Percentiles rank a stretch among this genome's conserved stretches.
These are phyloP conservation scores for Sarocladiaceae sp. DNA, from an alignment of 2,329 filamentous ascomycete genomes.

Conservation along the genomic window DNA sequence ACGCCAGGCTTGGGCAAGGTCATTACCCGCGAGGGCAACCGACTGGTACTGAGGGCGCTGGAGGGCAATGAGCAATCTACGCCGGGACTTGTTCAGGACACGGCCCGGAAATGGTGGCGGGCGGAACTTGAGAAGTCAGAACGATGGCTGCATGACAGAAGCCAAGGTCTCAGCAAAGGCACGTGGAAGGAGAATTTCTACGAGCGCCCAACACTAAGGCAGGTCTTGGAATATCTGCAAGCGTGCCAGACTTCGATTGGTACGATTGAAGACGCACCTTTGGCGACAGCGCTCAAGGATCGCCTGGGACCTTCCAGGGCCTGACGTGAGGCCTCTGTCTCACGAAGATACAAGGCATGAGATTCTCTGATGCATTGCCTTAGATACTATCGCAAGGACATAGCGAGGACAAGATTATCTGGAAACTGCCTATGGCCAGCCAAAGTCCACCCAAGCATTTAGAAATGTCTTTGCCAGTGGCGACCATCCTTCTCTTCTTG, in stretches of 20 bases:
- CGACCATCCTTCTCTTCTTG: neutral
- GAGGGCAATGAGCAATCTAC: conserved; percentile 26
- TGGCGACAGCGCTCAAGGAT: too few species aligned
- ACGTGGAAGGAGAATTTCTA: conserved; percentile 46
- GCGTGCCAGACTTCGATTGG: neutral
- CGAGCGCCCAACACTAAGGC: conserved; percentile 37
- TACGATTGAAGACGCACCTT: too few species aligned
- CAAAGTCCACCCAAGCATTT: too few species aligned
- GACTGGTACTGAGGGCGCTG: conserved; percentile 35
- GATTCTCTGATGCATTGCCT: too few species aligned
- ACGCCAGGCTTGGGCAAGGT: conserved; percentile 36
- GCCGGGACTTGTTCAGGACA: conserved; percentile 27
- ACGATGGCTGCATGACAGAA: conserved; percentile 36
- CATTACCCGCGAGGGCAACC: conserved; percentile 38
- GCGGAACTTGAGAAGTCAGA: conserved; percentile 41
- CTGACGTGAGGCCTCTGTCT: too few species aligned
- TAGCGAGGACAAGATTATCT: too few species aligned
- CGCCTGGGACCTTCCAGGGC: too few species aligned
- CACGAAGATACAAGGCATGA: too few species aligned
- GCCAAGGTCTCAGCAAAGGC: conserved; percentile 30
- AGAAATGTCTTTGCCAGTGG: too few species aligned
- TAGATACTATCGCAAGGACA: too few species aligned
- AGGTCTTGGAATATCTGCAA: conserved; percentile 30
- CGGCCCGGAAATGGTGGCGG: conserved; percentile 42
- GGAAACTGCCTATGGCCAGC: too few species aligned